phyloP scores from a whole-genome alignment of 495 filamentous ascomycete genomes.

The Opeltia flavorubescens region DNA sequence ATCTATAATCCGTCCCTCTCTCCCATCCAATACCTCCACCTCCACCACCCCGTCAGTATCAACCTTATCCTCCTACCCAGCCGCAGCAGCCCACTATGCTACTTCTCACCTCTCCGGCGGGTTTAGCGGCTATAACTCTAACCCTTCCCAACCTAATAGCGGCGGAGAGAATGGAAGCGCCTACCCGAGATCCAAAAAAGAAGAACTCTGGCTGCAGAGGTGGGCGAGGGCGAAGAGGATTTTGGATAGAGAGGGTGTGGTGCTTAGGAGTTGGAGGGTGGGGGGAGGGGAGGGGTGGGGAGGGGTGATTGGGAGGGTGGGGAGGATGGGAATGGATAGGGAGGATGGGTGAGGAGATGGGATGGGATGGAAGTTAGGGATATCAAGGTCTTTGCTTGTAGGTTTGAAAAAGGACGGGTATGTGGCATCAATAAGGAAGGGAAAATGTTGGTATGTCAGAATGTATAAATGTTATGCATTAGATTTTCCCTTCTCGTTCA shows the following conservation, averaged over 20 bases:
- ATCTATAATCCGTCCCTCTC: constrained; percentile 16
- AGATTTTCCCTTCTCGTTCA: too few relatives aligned
- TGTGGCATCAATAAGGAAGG: too few relatives aligned
- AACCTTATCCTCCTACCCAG: constrained; percentile 24
- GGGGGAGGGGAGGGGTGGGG: too few relatives aligned
- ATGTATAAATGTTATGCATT: too few relatives aligned
- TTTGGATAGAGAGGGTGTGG: constrained; percentile 53
- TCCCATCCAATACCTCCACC: constrained; percentile 11
- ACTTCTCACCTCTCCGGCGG: constrained; percentile 16
- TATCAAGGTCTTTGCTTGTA: too few relatives aligned
- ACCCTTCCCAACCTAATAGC: not conserved
- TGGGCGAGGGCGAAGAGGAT: constrained; percentile 62
- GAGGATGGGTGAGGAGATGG: too few relatives aligned
- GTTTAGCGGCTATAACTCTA: constrained; percentile 12
- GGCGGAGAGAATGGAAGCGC: not conserved
- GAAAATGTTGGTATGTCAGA: too few relatives aligned
- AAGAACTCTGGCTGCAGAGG: constrained; percentile 69
- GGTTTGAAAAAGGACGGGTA: too few relatives aligned
- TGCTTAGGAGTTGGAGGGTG: constrained; percentile 69
- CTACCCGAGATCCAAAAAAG: constrained; percentile 56
- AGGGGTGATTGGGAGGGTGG: too few relatives aligned
- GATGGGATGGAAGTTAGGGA: too few relatives aligned
- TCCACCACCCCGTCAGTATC: not conserved
- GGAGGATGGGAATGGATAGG: too few relatives aligned
- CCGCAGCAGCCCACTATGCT: constrained; percentile 30